Base-by-base conservation (phyloP, 495 filamentous ascomycete genomes). In the Podospora comata region DNA sequence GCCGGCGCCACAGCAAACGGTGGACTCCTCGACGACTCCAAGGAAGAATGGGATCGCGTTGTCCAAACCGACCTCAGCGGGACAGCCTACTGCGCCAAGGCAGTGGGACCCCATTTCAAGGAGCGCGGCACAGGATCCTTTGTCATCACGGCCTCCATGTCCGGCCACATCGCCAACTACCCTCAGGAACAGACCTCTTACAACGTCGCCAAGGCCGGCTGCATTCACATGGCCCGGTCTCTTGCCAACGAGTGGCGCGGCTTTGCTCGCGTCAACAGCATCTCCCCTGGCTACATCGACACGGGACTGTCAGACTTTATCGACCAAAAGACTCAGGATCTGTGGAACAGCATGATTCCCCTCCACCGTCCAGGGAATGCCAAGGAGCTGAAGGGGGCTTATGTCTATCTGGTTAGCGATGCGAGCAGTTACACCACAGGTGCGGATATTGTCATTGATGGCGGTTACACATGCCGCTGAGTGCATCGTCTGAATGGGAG, bases 311-410 rank as follows among this genome's bases (percentile, higher is more conserved):
- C 86, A 19, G 90, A 93, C 76, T 93, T 93, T 74, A 87, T 94
- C 27, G 85, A 86, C 57, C 70, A 87, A 79, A 82, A 92, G 77
- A 85, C 82, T 0, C 89, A 93, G 81, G 78, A 90, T 67, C 75
- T 92, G 62, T 93, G 91, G 91, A 82, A 83, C 72, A 82, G 78
- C 68, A 93, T 92, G 90, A 92, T 92, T 60, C 91, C 91, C 4
- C 84, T 93, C 83, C 89, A 88, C 23, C 85, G 91, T 19, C 82
- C 90, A 60, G 91, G 90, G 39, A 79, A 90, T 28, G 90, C 91
- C 0, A 91, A 92, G 84, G 91, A 94, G 85, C 76, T 94, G 53
- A 94, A 94, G 86, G 91, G 89, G 5, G 90, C 89, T 5, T 94
- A 93, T 76, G 88, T 93, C 6, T 94, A 93, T 75, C 76, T 94